Conservation (phyloP, 2,329 filamentous ascomycete genomes). For the Fusarium setosum region DNA sequence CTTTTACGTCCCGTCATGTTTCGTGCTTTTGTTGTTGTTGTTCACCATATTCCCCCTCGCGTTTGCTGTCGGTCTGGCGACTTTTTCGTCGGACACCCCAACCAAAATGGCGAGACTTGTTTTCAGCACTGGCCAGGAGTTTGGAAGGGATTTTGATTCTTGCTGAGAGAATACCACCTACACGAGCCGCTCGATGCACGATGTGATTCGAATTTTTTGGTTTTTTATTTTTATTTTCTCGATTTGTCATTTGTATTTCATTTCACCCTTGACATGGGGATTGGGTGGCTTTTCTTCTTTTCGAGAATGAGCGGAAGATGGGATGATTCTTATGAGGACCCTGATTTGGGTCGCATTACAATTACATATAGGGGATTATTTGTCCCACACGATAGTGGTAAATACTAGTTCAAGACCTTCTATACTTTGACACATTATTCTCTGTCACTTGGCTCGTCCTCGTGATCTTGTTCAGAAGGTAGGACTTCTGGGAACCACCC, state of each 20-base stretch:
- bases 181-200: slow-evolving; percentile 41
- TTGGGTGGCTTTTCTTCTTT: slow-evolving; percentile 24
- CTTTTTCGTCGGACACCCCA: slow-evolving; percentile 23
- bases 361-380: slow-evolving; percentile 39
- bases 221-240: slow-evolving; percentile 31
- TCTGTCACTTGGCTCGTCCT: slow-evolving; percentile 15
- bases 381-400: slow-evolving; percentile 41
- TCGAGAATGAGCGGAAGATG: slow-evolving; percentile 41
- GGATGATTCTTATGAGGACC: slow-evolving; percentile 42
- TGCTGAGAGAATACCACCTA: slow-evolving; percentile 39
- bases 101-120: slow-evolving; percentile 33
- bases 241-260: slow-evolving; percentile 37
- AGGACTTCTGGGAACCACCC: slow-evolving; percentile 67
- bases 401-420: slow-evolving; percentile 42
- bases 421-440: neutral
- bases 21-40: slow-evolving; percentile 29
- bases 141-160: slow-evolving; percentile 36
- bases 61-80: slow-evolving; percentile 37
- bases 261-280: slow-evolving; percentile 22
- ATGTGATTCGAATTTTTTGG: slow-evolving; percentile 36
- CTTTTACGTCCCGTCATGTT: slow-evolving; percentile 41
- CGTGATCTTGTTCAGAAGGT: slow-evolving; percentile 55
- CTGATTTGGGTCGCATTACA: slow-evolving; percentile 36
- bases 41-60: slow-evolving; percentile 41
- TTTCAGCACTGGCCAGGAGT: slow-evolving; percentile 48